Conservation (phyloP, 148 eudicot species). For the Nepenthes mirabilis region DNA sequence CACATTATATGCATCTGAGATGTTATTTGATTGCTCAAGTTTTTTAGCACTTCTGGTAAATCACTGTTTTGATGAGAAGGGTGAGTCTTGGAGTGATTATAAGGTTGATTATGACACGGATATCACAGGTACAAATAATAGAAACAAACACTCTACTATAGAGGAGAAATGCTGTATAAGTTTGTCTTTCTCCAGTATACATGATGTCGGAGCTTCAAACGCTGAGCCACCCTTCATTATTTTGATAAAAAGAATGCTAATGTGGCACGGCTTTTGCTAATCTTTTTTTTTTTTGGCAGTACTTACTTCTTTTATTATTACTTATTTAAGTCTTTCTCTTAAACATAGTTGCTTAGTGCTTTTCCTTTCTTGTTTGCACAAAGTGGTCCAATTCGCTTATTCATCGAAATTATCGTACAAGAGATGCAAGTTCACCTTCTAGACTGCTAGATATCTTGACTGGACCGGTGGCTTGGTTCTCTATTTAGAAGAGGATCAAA, state of each 20-base stretch:
- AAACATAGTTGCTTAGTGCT: conserved; percentile 84
- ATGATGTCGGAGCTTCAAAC: too few relatives aligned
- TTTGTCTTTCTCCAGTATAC: too few relatives aligned
- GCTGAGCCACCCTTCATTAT: too few relatives aligned
- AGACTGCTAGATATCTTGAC: conserved; percentile 46
- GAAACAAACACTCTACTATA: too few relatives aligned
- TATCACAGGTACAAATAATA: too few relatives aligned
- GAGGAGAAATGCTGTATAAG: too few relatives aligned
- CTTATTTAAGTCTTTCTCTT: conserved; percentile 5
- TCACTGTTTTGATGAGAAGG: too few relatives aligned
- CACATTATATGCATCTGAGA: not conserved
- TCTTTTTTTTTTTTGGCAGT: too few relatives aligned
- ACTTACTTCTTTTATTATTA: too few relatives aligned
- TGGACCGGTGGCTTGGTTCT: conserved; percentile 72
- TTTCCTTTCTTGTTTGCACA: conserved; percentile 96
- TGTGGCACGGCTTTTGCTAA: too few relatives aligned
- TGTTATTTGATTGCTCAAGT: not conserved
- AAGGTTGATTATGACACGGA: too few relatives aligned
- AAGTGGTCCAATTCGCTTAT: conserved; percentile 94
- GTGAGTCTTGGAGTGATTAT: not conserved
- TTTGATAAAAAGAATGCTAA: too few relatives aligned
- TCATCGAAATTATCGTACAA: conserved; percentile 37
- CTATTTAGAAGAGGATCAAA: conserved; percentile 42
- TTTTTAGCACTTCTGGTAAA: not conserved
- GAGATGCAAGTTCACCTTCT: conserved; percentile 58